These are phyloP conservation scores for Ophiostoma angusticollis DNA, from an alignment of 2,329 filamentous ascomycete genomes.

Conservation along the genomic window DNA sequence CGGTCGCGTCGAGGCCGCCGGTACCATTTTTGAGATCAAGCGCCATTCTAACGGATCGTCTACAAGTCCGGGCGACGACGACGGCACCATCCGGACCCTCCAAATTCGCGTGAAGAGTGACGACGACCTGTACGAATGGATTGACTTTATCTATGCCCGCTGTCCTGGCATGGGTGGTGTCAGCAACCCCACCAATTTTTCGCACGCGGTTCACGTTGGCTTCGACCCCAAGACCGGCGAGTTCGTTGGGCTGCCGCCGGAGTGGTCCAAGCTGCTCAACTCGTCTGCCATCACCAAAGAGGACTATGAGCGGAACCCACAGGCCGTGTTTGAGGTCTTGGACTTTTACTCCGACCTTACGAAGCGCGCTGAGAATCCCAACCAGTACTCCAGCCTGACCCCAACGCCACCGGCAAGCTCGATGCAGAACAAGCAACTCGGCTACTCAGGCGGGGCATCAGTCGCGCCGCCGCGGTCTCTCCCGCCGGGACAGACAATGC, in stretches of 20 bases:
- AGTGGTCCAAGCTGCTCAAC: slow-evolving; percentile 95
- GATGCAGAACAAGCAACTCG: slow-evolving; percentile 50
- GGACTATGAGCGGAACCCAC: slow-evolving; percentile 93
- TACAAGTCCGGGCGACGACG: slow-evolving; percentile 62
- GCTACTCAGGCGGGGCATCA: slow-evolving; percentile 41
- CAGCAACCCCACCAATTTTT: slow-evolving; percentile 97
- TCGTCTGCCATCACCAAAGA: slow-evolving; percentile 97
- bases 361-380: slow-evolving; percentile 59
- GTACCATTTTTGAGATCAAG: slow-evolving; percentile 89
- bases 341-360: slow-evolving; percentile 79
- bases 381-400: slow-evolving; percentile 53
- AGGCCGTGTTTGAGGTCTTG: slow-evolving; percentile 68
- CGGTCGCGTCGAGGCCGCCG: slow-evolving; percentile 78
- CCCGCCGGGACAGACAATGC: slow-evolving; percentile 40
- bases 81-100: slow-evolving; percentile 68
- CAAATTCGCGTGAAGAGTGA: slow-evolving; percentile 92
- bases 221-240: slow-evolving; percentile 93
- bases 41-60: slow-evolving; percentile 56
- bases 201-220: slow-evolving; percentile 90
- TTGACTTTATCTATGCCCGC: slow-evolving; percentile 92
- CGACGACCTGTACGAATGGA: slow-evolving; percentile 97
- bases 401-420: slow-evolving; percentile 48
- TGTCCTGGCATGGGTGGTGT: slow-evolving; percentile 97
- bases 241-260: slow-evolving; percentile 84
- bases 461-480: slow-evolving; percentile 59